phyloP scores from a whole-genome alignment of 148 eudicot species.

The Nepenthes gracilis region DNA sequence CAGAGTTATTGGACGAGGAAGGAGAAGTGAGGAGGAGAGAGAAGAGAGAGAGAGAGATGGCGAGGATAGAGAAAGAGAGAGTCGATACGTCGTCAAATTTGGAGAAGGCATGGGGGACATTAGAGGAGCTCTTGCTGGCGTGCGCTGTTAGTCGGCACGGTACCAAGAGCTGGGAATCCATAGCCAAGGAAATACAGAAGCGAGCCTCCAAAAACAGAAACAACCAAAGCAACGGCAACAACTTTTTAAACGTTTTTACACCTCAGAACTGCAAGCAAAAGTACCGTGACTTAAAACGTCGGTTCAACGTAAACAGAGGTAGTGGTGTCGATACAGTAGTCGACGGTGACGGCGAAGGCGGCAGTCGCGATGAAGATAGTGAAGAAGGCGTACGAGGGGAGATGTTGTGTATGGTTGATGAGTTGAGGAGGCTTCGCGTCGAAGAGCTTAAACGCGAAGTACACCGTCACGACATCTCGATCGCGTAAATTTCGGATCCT shows the following conservation, averaged over 20 bases:
- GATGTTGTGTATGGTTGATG: slow-evolving; percentile 14
- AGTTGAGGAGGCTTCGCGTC: slow-evolving; percentile 26
- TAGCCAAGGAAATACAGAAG: slow-evolving; percentile 29
- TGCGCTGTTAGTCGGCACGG: slow-evolving; percentile 57
- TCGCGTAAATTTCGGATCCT: slow-evolving; percentile 20
- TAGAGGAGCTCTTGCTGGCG: slow-evolving; percentile 46
- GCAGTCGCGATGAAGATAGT: not conserved
- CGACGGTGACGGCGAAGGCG: slow-evolving; percentile 1
- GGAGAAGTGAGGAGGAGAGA: no score
- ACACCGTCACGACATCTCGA: slow-evolving; percentile 29
- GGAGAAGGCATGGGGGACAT: slow-evolving; percentile 36
- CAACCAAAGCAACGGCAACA: not conserved
- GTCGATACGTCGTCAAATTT: not conserved
- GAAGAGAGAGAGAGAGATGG: not conserved
- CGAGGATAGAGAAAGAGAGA: not conserved
- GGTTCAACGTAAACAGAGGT: slow-evolving; percentile 5
- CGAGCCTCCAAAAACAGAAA: slow-evolving; percentile 6
- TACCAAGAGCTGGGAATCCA: slow-evolving; percentile 35
- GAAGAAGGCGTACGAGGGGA: not conserved
- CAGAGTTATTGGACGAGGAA: not conserved
- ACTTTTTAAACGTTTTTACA: slow-evolving; percentile 1
- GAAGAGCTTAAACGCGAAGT: slow-evolving; percentile 28
- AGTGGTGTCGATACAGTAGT: not conserved
- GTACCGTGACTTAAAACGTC: slow-evolving; percentile 22
- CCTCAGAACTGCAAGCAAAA: slow-evolving; percentile 15